Evolutionary conservation across 1,284 basidiomycete genomes (phyloP).

Genomic region (Irpex sp.): DNA sequence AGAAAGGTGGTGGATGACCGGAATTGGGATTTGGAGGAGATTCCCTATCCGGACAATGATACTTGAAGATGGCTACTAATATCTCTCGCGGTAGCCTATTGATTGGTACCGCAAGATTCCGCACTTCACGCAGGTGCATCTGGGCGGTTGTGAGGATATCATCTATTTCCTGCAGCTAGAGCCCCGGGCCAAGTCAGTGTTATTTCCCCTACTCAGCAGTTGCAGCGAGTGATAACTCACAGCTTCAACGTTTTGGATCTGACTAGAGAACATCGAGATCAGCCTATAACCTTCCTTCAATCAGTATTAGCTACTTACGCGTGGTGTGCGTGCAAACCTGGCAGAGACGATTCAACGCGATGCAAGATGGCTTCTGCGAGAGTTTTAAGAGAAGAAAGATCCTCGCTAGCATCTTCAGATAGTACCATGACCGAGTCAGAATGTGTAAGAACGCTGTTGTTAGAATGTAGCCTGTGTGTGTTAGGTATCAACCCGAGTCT

Average conservation of each 20-base stretch:
- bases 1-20: not conserved
- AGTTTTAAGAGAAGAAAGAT: not conserved
- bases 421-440: not conserved
- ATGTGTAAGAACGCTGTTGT: too few species aligned
- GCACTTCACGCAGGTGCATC: not conserved
- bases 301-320: not conserved
- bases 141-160: not conserved
- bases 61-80: not conserved
- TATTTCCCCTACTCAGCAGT: not conserved
- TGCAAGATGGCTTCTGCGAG: not conserved
- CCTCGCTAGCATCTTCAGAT: not conserved
- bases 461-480: too few species aligned
- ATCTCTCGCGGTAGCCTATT: not conserved
- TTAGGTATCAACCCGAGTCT: too few species aligned
- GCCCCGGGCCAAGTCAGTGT: not conserved
- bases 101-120: not conserved
- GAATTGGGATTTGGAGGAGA: not conserved
- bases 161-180: not conserved
- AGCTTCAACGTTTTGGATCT: not conserved
- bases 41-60: not conserved
- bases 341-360: not conserved
- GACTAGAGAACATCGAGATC: not conserved
- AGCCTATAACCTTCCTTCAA: too few species aligned
- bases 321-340: not conserved
- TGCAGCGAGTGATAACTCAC: not conserved